These are phyloP conservation scores for Tricholomella constricta DNA, from an alignment of 768 basidiomycete species.

Conservation along the genomic window DNA sequence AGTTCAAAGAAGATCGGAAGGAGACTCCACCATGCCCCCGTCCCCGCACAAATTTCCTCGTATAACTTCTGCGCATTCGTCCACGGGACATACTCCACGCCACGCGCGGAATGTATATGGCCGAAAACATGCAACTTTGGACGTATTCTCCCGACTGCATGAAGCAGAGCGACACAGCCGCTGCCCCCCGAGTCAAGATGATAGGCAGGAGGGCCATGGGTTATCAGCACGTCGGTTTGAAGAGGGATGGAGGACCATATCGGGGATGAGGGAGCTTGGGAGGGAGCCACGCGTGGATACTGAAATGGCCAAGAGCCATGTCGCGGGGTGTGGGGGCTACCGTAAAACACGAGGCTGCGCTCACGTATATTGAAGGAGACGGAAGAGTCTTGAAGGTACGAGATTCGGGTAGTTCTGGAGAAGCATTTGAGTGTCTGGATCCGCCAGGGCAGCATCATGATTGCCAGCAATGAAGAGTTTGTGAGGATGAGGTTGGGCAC, in stretches of 20 bases:
- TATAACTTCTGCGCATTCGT: conserved; percentile 28
- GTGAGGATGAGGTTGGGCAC: conserved; percentile 34
- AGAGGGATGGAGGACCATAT: conserved; percentile 33
- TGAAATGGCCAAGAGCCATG: conserved; percentile 39
- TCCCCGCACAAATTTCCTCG: conserved; percentile 26
- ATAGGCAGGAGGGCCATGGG: conserved; percentile 41
- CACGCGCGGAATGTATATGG: conserved; percentile 41
- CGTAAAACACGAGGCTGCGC: conserved; percentile 34
- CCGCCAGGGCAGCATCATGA: conserved; percentile 36
- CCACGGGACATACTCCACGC: conserved; percentile 35
- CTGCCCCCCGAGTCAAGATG: conserved; percentile 31
- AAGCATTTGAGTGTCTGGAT: conserved; percentile 24
- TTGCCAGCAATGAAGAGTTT: conserved; percentile 48
- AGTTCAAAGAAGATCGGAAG: conserved; percentile 15
- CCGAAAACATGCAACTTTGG: conserved; percentile 44
- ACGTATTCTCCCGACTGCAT: conserved; percentile 32
- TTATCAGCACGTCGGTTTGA: conserved; percentile 41
- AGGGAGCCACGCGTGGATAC: conserved; percentile 27
- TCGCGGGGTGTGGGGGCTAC: conserved; percentile 40
- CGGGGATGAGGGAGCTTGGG: conserved; percentile 1
- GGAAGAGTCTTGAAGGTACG: conserved; percentile 39
- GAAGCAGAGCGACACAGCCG: conserved; percentile 38
- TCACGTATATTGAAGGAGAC: conserved; percentile 28
- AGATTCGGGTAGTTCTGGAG: conserved; percentile 20
- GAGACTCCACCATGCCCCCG: conserved; percentile 11